Conservation (phyloP, 2,329 filamentous ascomycete genomes). For the Fusarium sacchari region DNA sequence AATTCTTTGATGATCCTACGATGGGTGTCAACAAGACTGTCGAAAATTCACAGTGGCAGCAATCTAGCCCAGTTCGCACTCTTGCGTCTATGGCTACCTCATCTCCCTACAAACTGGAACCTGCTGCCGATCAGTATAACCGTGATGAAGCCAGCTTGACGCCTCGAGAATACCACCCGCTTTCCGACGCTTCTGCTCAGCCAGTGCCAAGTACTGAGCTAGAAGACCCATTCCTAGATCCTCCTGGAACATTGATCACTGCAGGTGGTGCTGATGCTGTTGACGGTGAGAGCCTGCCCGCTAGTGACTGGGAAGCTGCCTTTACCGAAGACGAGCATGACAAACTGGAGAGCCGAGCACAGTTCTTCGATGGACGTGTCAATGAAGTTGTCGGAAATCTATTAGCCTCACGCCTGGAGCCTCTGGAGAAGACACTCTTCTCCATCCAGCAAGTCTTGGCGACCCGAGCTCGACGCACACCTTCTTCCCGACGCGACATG, state of each 20-base stretch:
- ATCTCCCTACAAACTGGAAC: conserved; percentile 64
- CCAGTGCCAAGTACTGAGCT: conserved; percentile 63
- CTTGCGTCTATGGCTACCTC: conserved; percentile 50
- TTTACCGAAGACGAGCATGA: conserved; percentile 84
- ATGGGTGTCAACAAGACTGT: conserved; percentile 75
- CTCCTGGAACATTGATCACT: conserved; percentile 57
- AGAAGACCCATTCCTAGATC: conserved; percentile 71
- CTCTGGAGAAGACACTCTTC: conserved; percentile 81
- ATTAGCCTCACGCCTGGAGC: conserved; percentile 79
- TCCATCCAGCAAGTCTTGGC: conserved; percentile 77
- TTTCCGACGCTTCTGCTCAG: conserved; percentile 58
- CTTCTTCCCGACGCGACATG: conserved; percentile 66
- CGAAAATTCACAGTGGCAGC: conserved; percentile 57
- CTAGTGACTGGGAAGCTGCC: conserved; percentile 92
- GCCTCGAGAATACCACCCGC: conserved; percentile 64
- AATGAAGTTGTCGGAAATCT: conserved; percentile 85
- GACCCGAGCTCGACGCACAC: conserved; percentile 63
- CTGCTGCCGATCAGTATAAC: conserved; percentile 61
- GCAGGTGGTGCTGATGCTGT: conserved; percentile 62
- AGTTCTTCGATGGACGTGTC: conserved; percentile 92
- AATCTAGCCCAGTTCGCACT: conserved; percentile 37
- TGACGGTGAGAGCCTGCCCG: conserved; percentile 65
- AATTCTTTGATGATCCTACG: conserved; percentile 77
- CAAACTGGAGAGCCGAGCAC: conserved; percentile 82
- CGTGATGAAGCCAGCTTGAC: conserved; percentile 81